phyloP scores from a whole-genome alignment of 2,329 filamentous ascomycete genomes.

The Lizonia empirigonia region DNA sequence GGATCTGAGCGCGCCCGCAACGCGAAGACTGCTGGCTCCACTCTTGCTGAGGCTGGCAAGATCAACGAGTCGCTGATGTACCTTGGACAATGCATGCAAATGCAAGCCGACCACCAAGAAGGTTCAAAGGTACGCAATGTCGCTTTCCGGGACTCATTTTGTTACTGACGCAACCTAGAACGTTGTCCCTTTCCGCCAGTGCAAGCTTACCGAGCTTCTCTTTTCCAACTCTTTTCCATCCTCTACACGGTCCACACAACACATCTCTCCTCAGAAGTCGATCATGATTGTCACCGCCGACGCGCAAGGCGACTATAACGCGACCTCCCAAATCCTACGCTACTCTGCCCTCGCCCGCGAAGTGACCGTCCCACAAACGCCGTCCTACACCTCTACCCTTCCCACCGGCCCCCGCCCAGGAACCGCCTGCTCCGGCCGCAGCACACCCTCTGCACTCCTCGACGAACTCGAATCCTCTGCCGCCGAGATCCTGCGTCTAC shows the following conservation, averaged over 20 bases:
- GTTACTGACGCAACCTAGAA: constrained; percentile 27
- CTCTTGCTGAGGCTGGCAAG: constrained; percentile 92
- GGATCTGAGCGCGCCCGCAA: constrained; percentile 93
- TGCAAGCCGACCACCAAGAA: constrained; percentile 80
- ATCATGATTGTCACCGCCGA: constrained; percentile 98
- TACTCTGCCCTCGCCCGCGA: constrained; percentile 93
- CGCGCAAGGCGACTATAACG: constrained; percentile 91
- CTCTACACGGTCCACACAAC: constrained; percentile 52
- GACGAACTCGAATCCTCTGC: constrained; percentile 83
- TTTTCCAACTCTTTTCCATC: constrained; percentile 59
- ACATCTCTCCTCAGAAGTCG: constrained; percentile 72
- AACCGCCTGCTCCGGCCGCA: constrained; percentile 51
- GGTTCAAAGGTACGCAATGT: constrained; percentile 68
- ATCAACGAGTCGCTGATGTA: constrained; percentile 99
- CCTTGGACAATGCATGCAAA: constrained; percentile 92
- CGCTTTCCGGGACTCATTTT: background rate
- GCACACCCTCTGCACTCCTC: constrained; percentile 51
- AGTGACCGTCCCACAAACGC: constrained; percentile 87
- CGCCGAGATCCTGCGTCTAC: constrained; percentile 79
- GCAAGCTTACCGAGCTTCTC: constrained; percentile 59
- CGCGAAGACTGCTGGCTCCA: constrained; percentile 91
- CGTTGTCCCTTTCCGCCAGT: constrained; percentile 74
- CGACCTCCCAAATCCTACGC: constrained; percentile 91
- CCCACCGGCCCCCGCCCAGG: constrained; percentile 40
- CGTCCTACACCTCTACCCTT: constrained; percentile 74